Conservation (phyloP, 805 yeast genomes). For the Maudiozyma turicensis region DNA sequence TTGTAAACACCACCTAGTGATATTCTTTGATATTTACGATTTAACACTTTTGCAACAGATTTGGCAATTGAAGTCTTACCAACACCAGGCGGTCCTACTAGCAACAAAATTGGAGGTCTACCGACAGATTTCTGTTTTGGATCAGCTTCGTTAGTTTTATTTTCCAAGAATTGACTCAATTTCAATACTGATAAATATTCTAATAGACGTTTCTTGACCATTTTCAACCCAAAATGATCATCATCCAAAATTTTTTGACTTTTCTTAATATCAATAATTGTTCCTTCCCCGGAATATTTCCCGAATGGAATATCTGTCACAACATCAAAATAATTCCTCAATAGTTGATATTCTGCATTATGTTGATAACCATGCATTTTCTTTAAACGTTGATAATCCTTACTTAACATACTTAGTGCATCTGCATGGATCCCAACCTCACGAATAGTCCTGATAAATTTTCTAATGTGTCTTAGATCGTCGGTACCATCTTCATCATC, state of each 20-base stretch:
- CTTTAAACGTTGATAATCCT: constrained; percentile 72
- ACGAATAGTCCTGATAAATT: constrained; percentile 67
- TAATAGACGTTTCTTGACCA: constrained; percentile 84
- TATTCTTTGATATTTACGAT: constrained; percentile 81
- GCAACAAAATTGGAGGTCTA: constrained; percentile 83
- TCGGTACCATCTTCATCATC: constrained; percentile 50
- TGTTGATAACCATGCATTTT: constrained; percentile 61
- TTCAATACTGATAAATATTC: constrained; percentile 88
- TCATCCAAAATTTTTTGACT: constrained; percentile 62
- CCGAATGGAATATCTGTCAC: constrained; percentile 94
- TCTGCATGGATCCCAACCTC: constrained; percentile 67
- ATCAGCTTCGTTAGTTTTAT: constrained; percentile 63
- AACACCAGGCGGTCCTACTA: constrained; percentile 98
- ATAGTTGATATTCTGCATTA: constrained; percentile 80
- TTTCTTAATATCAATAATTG: constrained; percentile 52
- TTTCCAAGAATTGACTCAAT: constrained; percentile 47
- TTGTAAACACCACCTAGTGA: constrained; percentile 97
- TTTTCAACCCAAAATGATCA: constrained; percentile 80
- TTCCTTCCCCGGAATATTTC: constrained; percentile 58
- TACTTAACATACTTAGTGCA: constrained; percentile 76
- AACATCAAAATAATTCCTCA: constrained; percentile 90
- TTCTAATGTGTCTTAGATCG: constrained; percentile 67
- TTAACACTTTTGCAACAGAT: constrained; percentile 83
- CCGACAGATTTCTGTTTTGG: constrained; percentile 45
- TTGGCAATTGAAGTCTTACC: constrained; percentile 97